Evolutionary conservation across 257 asterid genomes (phyloP), one percentile per base, ranked within the genome.

Genomic region (Galeopsis tetrahit): DNA sequence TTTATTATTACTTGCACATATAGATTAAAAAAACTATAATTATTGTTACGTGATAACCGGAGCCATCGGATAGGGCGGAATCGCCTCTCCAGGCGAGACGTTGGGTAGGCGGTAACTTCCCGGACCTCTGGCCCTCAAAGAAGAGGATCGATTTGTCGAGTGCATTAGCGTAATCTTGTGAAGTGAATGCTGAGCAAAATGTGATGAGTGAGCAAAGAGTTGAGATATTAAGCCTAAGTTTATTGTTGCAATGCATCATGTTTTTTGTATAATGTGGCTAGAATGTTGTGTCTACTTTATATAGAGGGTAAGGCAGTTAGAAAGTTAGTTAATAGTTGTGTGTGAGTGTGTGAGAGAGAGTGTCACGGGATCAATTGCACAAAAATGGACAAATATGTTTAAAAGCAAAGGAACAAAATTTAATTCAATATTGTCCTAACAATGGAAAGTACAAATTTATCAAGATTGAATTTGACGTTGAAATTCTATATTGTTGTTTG

Each of bases 101-200:
- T 11, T 88, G 98, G 74, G 62, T 75, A 0, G 85, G 13, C 0
- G 98, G 96, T 13, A 92, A 70, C 62, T 60, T 84, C 51, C 98
- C 96, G 0, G 98, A 92, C 79, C 97, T 84, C 84, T 92, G 97
- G 1, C 91, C 98, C 81, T 92, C 89, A 31, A 85, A 92, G 81
- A 90, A 92, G 66, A 86, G 77, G 71, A 90, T 86, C 0, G 93
- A 90, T 78, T 90, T 92, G 4, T 82, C 76, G 35, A 92, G 91
- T 9, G 98, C 98, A 2, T 73, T 52, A 0, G 84, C 55, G 35
- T 92, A 92, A 44, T 90, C 89, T 56, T 79, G 84, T 34, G 87
- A 21, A 51, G 89, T 88, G 79, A 84, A 90, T n/a, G 95, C 95
- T 9, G 72, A 73, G 79, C 77, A 74, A 60, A 76, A 80, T 21